These are phyloP conservation scores for Geosmithia putterillii DNA, from an alignment of 2,329 filamentous ascomycete species.

Conservation along the genomic window DNA sequence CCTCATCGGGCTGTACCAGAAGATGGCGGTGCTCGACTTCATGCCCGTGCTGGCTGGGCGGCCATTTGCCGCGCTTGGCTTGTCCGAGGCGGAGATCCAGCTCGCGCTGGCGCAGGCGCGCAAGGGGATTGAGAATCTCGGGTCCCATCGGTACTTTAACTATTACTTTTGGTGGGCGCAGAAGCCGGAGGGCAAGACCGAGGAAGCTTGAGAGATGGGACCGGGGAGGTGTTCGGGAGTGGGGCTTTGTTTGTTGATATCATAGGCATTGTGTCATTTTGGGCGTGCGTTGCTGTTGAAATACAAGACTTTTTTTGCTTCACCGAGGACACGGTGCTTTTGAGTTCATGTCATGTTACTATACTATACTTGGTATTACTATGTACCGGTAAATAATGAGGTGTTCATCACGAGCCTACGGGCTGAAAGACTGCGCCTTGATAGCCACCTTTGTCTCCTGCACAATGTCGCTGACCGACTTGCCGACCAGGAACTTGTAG, in stretches of 20 bases:
- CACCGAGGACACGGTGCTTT: too few relatives aligned
- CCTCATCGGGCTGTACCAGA: constrained; percentile 27
- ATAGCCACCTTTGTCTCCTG: not conserved
- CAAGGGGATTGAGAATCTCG: constrained; percentile 18
- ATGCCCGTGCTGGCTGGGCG: constrained; percentile 25
- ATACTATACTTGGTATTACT: not conserved
- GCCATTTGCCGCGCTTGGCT: constrained; percentile 22
- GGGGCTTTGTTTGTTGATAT: too few relatives aligned
- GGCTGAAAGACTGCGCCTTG: not conserved
- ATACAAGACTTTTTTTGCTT: too few relatives aligned
- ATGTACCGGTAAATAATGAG: too few relatives aligned
- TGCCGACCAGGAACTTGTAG: constrained; percentile 13
- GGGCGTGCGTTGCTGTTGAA: too few relatives aligned
- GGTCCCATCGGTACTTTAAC: constrained; percentile 24
- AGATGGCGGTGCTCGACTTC: constrained; percentile 26
- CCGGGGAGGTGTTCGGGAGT: too few relatives aligned
- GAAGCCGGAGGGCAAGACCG: constrained; percentile 21
- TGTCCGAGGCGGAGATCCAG: constrained; percentile 18
- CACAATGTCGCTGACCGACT: constrained; percentile 10
- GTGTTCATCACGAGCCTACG: not conserved
- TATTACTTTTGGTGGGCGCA: constrained; percentile 26
- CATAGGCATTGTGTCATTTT: too few relatives aligned
- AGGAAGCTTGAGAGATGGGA: too few relatives aligned
- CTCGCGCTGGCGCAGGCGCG: constrained; percentile 19
- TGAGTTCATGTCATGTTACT: too few relatives aligned